A percentile compares a stretch with the other conserved stretches of the same genome.
Conservation (phyloP, 768 basidiomycete species). For the Leccinum disarticulatum region DNA sequence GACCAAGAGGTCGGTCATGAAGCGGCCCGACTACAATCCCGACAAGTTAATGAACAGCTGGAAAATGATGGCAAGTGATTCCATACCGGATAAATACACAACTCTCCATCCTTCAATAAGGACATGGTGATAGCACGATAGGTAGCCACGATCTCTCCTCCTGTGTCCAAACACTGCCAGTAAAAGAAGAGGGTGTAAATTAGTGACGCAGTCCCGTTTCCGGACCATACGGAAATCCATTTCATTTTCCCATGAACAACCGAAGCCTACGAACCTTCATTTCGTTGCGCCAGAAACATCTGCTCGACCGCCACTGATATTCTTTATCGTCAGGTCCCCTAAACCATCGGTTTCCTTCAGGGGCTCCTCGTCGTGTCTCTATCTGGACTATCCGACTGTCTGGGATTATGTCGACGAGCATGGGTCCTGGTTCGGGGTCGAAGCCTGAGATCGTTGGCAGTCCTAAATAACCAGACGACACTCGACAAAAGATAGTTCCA, state of each 20-base stretch:
- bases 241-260: background rate
- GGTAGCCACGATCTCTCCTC: constrained; percentile 25
- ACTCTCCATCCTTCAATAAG: constrained; percentile 27
- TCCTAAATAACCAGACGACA: constrained; percentile 22
- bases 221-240: background rate
- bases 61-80: background rate
- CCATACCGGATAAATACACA: constrained; percentile 29
- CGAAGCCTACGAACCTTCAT: constrained; percentile 23
- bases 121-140: constrained; percentile 28
- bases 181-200: background rate
- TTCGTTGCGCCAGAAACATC: constrained; percentile 14
- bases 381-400: constrained; percentile 10
- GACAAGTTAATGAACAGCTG: background rate
- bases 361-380: constrained; percentile 10
- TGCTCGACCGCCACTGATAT: constrained; percentile 22
- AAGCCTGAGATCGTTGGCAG: constrained; percentile 9
- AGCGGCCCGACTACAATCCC: constrained; percentile 19
- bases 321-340: constrained; percentile 22
- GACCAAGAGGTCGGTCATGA: constrained; percentile 29
- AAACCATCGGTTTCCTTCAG: constrained; percentile 22
- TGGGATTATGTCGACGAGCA: constrained; percentile 17
- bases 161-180: constrained; percentile 20
- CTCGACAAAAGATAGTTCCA: constrained; percentile 21
- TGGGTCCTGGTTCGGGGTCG: constrained; percentile 1
- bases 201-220: background rate